These are phyloP conservation scores for Lichtheimia ornata DNA, from an alignment of 371 early-diverging fungal genomes.

Conservation along the genomic window DNA sequence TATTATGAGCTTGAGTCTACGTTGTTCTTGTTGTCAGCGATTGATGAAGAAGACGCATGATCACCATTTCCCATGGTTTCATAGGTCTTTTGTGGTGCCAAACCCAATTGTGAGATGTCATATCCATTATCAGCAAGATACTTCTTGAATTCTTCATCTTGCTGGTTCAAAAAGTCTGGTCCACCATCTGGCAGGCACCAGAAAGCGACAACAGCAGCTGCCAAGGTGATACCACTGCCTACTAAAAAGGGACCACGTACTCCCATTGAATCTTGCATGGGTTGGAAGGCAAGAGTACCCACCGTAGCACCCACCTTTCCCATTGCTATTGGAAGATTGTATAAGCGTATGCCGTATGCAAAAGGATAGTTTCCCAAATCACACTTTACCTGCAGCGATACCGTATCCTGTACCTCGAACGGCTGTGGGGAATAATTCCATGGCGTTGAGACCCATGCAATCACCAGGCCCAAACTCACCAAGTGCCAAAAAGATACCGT, in stretches of 20 bases:
- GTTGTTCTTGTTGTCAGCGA: no score
- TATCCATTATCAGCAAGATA: slow-evolving; percentile 56
- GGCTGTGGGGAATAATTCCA: slow-evolving; percentile 61
- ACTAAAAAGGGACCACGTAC: slow-evolving; percentile 42
- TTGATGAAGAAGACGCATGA: no score
- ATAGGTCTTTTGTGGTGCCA: slow-evolving; percentile 2
- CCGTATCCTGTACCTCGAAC: slow-evolving; percentile 67
- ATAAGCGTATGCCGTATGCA: background rate
- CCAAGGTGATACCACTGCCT: slow-evolving; percentile 39
- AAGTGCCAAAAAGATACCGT: slow-evolving; percentile 59
- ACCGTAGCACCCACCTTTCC: slow-evolving; percentile 60
- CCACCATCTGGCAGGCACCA: slow-evolving; percentile 37
- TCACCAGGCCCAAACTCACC: slow-evolving; percentile 64
- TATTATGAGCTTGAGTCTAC: no score
- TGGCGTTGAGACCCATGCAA: slow-evolving; percentile 56
- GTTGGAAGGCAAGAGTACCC: slow-evolving; percentile 43
- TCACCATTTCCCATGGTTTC: background rate
- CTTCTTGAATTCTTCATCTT: slow-evolving; percentile 53
- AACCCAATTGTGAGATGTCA: slow-evolving; percentile 48
- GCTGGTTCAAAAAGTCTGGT: slow-evolving; percentile 47
- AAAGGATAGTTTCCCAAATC: background rate
- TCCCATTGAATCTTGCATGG: slow-evolving; percentile 41
- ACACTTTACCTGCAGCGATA: slow-evolving; percentile 48
- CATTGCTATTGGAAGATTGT: slow-evolving; percentile 21
- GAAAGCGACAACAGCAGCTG: slow-evolving; percentile 30